Evolutionary conservation across 148 eudicot species (phyloP), one percentile per base, ranked within the genome.

Genomic region (Rhododendron ferrugineum): DNA sequence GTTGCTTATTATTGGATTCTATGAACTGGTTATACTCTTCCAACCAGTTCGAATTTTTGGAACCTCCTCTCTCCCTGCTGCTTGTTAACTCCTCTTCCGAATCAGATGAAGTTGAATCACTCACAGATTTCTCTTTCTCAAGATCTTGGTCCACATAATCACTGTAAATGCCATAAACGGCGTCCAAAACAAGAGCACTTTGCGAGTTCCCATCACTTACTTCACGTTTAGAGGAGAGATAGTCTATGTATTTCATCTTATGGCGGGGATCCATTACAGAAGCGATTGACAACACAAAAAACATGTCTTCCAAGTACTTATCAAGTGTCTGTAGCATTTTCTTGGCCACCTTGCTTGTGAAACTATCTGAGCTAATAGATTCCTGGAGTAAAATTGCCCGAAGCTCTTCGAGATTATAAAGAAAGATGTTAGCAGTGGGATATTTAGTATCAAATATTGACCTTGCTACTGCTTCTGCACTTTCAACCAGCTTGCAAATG

Each of bases 81-180:
- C 86, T 84, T 80, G 37, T 8, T 64, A 34, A 42, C 56, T 82
- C 70, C 16, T 58, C 56, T 68, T 66, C 84, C 3, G 64, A 79
- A 32, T 79, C 82, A 50, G 36, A 44, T 9, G 58, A 79, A 47
- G 82, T 52, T 79, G 82, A 79, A 79, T 14, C 82, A 50, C 60
- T 28, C 23, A 13, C 28, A 66, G 62, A 70, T 4, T 83, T 10
- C 42, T 44, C 78, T 47, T 18, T 82, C 72, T 47, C 79, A 62
- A 73, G 1, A 44, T 79, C 64, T 11, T 52, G 36, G 1, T 47
- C 15, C 82, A 28, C 40, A 28, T 79, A 79, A n/a, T 30, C 82
- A 47, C 0, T 32, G 50, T 79, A 79, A 52, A 79, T 20, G 22
- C 62, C 6, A 52, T 8, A 0, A 16, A 50, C 0, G 11, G 62